Evolutionary conservation across 2,329 filamentous ascomycete species (phyloP), one percentile per base, ranked within the genome.

Genomic region (Nigrospora osmanthi): DNA sequence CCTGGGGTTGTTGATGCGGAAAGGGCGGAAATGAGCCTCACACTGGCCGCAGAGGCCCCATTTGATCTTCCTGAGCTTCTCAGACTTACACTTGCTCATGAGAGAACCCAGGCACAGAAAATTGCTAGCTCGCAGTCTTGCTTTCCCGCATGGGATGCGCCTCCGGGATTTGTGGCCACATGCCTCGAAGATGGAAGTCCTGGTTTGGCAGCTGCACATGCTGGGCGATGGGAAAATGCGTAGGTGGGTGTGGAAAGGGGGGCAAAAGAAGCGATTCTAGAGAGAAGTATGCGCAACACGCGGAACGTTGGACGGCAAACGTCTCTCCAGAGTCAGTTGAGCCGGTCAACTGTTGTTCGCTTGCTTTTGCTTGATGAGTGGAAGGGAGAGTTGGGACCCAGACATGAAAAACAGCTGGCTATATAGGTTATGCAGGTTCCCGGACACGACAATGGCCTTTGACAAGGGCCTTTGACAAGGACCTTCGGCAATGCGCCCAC

Each of bases 1-100:
- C 17, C 36, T 23, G 40, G 54, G 58, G 4, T 49, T 35, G 3
- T 41, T 39, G 39, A 43, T 37, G 12, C 35, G 33, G 11, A 28
- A 43, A 3, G 41, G 42, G 2, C 38, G 36, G 17, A 47, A 45
- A 6, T 45, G 35, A 3, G 23, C 34, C 3, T 35, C 39, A 11
- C 46, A 47, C 9, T 38, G 16, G 4, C n/a, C n/a, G 14, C 46
- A 47, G 11, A 47, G 32, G 6, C 46, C 46, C 14, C 11, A 39
- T 34, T 33, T 32, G 11, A 38, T 38, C 42, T 42, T 45, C 33
- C 14, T 35, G 31, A 30, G 30, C 28, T 31, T 37, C n/a, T 35
- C 37, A 11, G 42, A 38, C 11, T 33, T 33, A 16, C 45, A 44
- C 14, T n/a, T 28, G n/a, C 40, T 28, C 6, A 47, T 14, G 4